phyloP scores from a whole-genome alignment of 2,329 filamentous ascomycete genomes.

The Moelleriella libera region DNA sequence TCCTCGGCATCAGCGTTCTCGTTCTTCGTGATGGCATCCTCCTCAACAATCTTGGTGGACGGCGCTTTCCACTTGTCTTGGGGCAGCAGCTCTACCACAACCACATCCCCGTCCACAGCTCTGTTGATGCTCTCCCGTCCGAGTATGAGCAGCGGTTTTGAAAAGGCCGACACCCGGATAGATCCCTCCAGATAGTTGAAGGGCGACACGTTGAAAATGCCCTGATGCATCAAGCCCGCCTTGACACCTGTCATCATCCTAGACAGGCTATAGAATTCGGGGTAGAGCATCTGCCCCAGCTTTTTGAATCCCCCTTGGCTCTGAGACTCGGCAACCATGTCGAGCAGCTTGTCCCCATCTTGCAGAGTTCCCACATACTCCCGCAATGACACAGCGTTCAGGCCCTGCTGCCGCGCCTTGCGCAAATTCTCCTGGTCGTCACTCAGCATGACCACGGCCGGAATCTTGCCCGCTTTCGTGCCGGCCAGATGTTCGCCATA shows the following conservation, averaged over 20 bases:
- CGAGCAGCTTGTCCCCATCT: slow-evolving; percentile 71
- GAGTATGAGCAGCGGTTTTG: slow-evolving; percentile 74
- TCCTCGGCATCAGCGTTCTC: slow-evolving; percentile 84
- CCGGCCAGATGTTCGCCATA: slow-evolving; percentile 68
- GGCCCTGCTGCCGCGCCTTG: slow-evolving; percentile 63
- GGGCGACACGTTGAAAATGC: slow-evolving; percentile 87
- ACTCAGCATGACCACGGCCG: slow-evolving; percentile 81
- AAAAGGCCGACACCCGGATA: slow-evolving; percentile 78
- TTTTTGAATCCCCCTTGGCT: slow-evolving; percentile 52
- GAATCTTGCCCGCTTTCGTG: slow-evolving; percentile 46
- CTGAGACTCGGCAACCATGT: slow-evolving; percentile 79
- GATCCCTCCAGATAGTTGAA: slow-evolving; percentile 97
- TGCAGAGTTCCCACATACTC: slow-evolving; percentile 78
- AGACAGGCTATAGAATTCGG: slow-evolving; percentile 78
- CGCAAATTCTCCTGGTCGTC: slow-evolving; percentile 80
- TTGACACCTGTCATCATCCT: slow-evolving; percentile 92
- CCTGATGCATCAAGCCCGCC: slow-evolving; percentile 79
- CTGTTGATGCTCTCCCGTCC: slow-evolving; percentile 95
- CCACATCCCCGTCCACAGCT: slow-evolving; percentile 79
- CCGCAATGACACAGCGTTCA: slow-evolving; percentile 53
- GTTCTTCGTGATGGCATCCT: slow-evolving; percentile 80
- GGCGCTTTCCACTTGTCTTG: slow-evolving; percentile 95
- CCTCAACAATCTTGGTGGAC: slow-evolving; percentile 90
- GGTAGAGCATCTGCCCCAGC: slow-evolving; percentile 59
- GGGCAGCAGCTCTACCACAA: slow-evolving; percentile 84